phyloP scores from a whole-genome alignment of 208 protist genomes.

The Trypanosoma avium region DNA sequence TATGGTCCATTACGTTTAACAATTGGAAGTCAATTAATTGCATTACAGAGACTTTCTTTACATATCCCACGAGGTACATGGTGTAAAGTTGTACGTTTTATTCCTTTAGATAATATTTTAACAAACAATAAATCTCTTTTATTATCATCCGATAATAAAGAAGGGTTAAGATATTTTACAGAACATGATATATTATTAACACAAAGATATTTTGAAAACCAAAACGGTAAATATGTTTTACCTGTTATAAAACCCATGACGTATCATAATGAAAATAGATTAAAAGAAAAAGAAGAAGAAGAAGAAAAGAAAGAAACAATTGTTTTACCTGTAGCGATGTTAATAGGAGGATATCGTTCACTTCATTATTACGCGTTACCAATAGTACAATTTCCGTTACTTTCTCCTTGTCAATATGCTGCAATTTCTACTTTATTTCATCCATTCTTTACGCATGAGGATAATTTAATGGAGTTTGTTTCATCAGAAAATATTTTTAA shows the following conservation, averaged over 20 bases:
- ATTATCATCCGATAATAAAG: no score
- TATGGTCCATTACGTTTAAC: constrained; percentile 32
- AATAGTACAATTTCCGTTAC: constrained; percentile 46
- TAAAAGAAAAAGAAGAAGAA: not conserved
- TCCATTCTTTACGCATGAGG: constrained; percentile 20
- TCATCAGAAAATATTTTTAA: constrained; percentile 1
- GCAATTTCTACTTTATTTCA: constrained; percentile 21
- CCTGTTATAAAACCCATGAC: constrained; percentile 31
- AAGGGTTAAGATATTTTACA: no score
- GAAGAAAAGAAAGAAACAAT: constrained; percentile 16
- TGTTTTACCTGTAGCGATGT: constrained; percentile 25
- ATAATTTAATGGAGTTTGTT: constrained; percentile 25
- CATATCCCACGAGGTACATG: constrained; percentile 11
- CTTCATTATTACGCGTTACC: constrained; percentile 68
- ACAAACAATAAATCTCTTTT: not conserved
- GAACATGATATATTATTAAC: constrained; percentile 2
- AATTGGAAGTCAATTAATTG: constrained; percentile 31
- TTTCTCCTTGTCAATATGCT: constrained; percentile 19
- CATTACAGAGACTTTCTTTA: constrained; percentile 19
- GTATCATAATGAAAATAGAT: not conserved
- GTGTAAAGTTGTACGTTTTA: constrained; percentile 25
- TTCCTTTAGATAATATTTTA: not conserved
- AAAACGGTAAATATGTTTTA: constrained; percentile 17
- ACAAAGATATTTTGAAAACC: constrained; percentile 17
- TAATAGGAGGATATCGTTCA: constrained; percentile 55